A percentile compares a stretch with the other conserved stretches of the same genome.
These are phyloP conservation scores for Coelastrella sp. DNA, from an alignment of 139 green algal genomes.

Conservation along the genomic window DNA sequence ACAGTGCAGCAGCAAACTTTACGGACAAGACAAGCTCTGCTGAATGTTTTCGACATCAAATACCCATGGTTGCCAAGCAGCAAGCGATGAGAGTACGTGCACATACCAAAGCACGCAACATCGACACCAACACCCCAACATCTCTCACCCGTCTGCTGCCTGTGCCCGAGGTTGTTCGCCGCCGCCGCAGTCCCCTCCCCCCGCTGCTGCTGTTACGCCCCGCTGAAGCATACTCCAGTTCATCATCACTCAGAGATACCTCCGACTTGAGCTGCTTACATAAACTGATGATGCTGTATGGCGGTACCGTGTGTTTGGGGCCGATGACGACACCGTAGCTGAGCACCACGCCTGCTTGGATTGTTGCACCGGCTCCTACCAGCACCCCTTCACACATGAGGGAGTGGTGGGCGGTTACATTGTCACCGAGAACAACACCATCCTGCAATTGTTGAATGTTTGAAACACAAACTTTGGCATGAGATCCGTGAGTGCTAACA, in stretches of 20 bases:
- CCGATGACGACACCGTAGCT: conserved; percentile 78
- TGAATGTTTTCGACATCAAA: too few species aligned
- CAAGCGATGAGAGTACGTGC: too few species aligned
- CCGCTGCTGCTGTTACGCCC: conserved; percentile 4
- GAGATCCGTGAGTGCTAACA: too few species aligned
- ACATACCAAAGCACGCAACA: too few species aligned
- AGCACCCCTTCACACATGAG: conserved; percentile 69
- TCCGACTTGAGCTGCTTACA: conserved; percentile 59
- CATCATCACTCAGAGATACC: conserved; percentile 63
- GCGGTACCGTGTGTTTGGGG: conserved; percentile 58
- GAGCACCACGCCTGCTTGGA: conserved; percentile 71
- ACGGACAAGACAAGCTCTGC: too few species aligned
- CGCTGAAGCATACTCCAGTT: conserved; percentile 65
- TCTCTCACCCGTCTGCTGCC: background rate
- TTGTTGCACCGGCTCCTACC: conserved; percentile 57
- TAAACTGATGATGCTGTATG: conserved; percentile 67
- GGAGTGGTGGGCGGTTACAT: conserved; percentile 42
- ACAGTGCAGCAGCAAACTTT: too few species aligned
- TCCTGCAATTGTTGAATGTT: conserved; percentile 39
- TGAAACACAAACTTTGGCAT: too few species aligned
- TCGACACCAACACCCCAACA: background rate
- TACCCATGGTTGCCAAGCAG: too few species aligned
- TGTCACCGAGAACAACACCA: conserved; percentile 67
- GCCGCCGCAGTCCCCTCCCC: background rate
- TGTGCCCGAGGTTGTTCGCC: background rate